A percentile compares a stretch with the other conserved stretches of the same genome.
phyloP scores from a whole-genome alignment of 331 rosid genomes.

The Pyracantha coccinea region DNA sequence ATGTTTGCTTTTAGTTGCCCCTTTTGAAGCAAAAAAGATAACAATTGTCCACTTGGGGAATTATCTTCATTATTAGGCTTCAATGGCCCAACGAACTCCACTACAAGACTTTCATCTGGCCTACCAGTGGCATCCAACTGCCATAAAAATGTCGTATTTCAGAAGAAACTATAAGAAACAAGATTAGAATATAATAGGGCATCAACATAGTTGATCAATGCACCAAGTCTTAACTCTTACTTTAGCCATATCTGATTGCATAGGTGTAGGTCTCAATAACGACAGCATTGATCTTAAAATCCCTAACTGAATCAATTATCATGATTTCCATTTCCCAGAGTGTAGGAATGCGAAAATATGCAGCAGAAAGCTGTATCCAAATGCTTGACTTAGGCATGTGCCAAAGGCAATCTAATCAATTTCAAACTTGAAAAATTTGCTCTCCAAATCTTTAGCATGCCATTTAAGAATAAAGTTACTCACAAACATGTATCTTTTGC shows the following conservation, averaged over 20 bases:
- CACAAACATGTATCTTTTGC: not conserved
- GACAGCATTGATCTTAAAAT: not conserved
- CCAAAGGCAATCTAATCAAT: not conserved
- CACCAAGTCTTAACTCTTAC: not conserved
- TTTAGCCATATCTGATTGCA: not conserved
- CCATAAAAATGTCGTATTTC: slow-evolving; percentile 18
- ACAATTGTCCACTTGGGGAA: slow-evolving; percentile 40
- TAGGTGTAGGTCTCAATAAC: not conserved
- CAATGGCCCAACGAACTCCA: slow-evolving; percentile 66
- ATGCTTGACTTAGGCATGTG: not conserved
- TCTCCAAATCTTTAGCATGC: not conserved
- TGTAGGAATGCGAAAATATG: not conserved
- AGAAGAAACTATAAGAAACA: slow-evolving; percentile 10
- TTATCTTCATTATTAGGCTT: slow-evolving; percentile 48
- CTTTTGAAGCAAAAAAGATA: slow-evolving; percentile 68
- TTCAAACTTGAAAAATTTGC: not conserved
- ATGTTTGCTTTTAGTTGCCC: slow-evolving; percentile 69
- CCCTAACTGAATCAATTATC: not conserved
- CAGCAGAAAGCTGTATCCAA: not conserved
- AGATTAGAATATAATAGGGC: not conserved
- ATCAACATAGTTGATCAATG: not conserved
- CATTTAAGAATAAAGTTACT: not conserved
- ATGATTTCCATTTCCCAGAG: not conserved
- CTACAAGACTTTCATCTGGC: slow-evolving; percentile 79
- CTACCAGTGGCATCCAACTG: slow-evolving; percentile 90